Conservation (phyloP, 306 rosid species). For the Cucumis sativus region DNA sequence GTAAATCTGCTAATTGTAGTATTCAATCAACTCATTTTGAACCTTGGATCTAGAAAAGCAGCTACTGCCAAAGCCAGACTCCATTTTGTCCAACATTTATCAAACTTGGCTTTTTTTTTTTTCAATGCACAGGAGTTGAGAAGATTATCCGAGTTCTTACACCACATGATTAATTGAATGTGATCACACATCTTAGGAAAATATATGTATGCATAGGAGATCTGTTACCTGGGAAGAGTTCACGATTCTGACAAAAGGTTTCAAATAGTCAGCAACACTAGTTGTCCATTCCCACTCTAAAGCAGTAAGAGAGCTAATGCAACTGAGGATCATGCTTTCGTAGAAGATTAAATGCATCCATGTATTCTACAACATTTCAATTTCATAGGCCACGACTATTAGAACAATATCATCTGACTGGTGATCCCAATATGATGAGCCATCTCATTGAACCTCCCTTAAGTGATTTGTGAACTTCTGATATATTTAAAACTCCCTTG, state of each 20-base stretch:
- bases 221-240: conserved; percentile 47
- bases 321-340: conserved; percentile 55
- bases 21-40: conserved; percentile 82
- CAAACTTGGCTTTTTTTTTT: conserved; percentile 74
- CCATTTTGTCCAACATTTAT: conserved; percentile 90
- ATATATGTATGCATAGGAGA: conserved; percentile 59
- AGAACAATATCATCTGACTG: conserved; percentile 36
- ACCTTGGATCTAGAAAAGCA: conserved; percentile 85
- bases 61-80: conserved; percentile 76
- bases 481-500: conserved; percentile 57
- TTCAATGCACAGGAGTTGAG: conserved; percentile 53
- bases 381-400: conserved; percentile 67
- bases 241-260: conserved; percentile 64
- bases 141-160: conserved; percentile 64
- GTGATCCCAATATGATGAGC: conserved; percentile 49
- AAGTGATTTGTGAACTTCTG: conserved; percentile 60
- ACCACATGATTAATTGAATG: conserved; percentile 76
- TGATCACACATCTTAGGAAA: conserved; percentile 93
- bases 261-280: conserved; percentile 47
- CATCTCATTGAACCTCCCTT: conserved; percentile 62
- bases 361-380: conserved; percentile 60
- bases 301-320: conserved; percentile 38
- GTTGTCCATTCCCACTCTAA: conserved; percentile 71
- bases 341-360: conserved; percentile 48
- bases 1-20: conserved; percentile 83